phyloP scores from a whole-genome alignment of 305 asterid species.

The Solanum hybrid region DNA sequence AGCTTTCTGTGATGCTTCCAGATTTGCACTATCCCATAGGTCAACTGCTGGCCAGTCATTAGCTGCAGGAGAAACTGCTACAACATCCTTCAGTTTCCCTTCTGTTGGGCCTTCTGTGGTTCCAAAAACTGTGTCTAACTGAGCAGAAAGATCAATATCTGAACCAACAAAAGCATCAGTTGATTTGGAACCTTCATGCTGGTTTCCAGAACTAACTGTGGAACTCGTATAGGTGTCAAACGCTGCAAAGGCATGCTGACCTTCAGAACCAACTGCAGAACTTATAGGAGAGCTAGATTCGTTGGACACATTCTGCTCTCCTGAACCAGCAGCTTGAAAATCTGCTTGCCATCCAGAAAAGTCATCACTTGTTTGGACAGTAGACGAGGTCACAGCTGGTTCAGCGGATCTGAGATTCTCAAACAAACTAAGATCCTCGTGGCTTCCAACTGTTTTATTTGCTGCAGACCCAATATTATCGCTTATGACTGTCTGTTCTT shows the following conservation, averaged over 20 bases:
- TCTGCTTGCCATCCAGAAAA: conserved; percentile 73
- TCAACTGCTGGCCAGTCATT: conserved; percentile 46
- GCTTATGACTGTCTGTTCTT: conserved; percentile 21
- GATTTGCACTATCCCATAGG: conserved; percentile 32
- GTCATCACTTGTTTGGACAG: conserved; percentile 17
- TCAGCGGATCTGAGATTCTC: conserved; percentile 36
- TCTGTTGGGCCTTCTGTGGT: conserved; percentile 22
- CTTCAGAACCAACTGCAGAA: conserved; percentile 29
- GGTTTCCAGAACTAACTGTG: conserved; percentile 8
- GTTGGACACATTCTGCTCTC: conserved; percentile 17
- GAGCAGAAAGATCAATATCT: conserved; percentile 48
- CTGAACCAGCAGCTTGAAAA: conserved; percentile 50
- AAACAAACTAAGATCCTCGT: conserved; percentile 37
- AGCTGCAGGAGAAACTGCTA: conserved; percentile 29
- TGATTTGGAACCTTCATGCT: conserved; percentile 3
- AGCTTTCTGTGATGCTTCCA: conserved; percentile 23
- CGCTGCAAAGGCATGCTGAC: conserved; percentile 17
- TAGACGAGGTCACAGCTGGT: conserved; percentile 28
- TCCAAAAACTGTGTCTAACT: conserved; percentile 54
- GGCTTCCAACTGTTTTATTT: conserved; percentile 27
- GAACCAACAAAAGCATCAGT: conserved; percentile 13
- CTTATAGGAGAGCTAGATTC: conserved; percentile 22
- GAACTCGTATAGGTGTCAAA: conserved; percentile 11
- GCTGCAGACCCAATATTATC: conserved; percentile 18
- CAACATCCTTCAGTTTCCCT: conserved; percentile 24